Percentiles rank a stretch among this genome's conserved stretches.
These are phyloP conservation scores for Acanthamoeba pearcei DNA, from an alignment of 208 protist species.

Conservation along the genomic window DNA sequence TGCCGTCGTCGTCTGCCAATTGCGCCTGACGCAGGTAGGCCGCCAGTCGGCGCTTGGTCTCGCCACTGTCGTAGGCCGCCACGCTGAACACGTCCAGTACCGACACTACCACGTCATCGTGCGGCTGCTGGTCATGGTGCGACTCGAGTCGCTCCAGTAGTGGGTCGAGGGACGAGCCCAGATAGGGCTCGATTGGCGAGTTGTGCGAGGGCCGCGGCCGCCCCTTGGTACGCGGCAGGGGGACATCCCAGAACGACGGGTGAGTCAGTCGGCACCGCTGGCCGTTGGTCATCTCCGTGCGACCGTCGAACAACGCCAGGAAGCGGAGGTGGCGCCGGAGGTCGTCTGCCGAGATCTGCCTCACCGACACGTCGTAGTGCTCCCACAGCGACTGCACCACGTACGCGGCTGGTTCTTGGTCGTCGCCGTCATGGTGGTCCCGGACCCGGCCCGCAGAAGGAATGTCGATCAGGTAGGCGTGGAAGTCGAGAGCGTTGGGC, in stretches of 20 bases:
- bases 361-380: constrained; percentile 15
- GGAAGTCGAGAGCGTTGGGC: not conserved
- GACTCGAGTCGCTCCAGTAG: not conserved
- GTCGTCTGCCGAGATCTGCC: not conserved
- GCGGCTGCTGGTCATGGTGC: not conserved
- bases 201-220: not conserved
- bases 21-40: not conserved
- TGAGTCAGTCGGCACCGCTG: not conserved
- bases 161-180: not conserved
- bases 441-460: not conserved
- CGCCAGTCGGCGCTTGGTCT: not conserved
- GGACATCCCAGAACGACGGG: not conserved
- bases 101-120: not conserved
- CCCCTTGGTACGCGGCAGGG: not conserved
- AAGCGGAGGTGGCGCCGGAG: not conserved
- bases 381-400: constrained; percentile 14
- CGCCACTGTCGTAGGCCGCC: not conserved
- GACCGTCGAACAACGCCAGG: not conserved
- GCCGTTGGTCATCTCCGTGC: not conserved
- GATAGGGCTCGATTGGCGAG: not conserved
- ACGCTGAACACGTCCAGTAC: not conserved
- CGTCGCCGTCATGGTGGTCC: not conserved
- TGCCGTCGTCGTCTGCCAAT: not conserved
- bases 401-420: not conserved
- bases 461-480: not conserved